Evolutionary conservation across 768 basidiomycete genomes (phyloP).

Genomic region (Calocybe gangraenosa): DNA sequence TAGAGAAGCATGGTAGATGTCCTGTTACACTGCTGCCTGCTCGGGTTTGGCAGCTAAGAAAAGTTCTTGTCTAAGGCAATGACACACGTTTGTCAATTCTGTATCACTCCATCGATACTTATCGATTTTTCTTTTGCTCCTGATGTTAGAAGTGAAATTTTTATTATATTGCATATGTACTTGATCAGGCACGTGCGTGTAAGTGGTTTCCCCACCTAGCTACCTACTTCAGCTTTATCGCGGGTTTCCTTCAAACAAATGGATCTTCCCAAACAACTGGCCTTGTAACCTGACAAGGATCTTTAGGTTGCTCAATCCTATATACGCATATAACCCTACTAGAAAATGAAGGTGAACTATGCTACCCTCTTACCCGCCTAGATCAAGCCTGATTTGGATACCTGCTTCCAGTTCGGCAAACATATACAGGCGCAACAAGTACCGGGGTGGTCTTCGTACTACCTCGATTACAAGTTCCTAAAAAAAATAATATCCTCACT

Average conservation of each 20-base stretch:
- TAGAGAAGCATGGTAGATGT: conserved; percentile 74
- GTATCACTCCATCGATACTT: conserved; percentile 4
- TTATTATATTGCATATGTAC: too few species aligned
- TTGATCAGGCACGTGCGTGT: conserved; percentile 26
- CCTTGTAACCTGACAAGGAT: conserved; percentile 10
- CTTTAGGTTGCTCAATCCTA: conserved; percentile 9
- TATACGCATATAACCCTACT: conserved; percentile 12
- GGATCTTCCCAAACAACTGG: conserved; percentile 4
- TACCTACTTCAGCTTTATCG: neutral
- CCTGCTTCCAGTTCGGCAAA: conserved; percentile 81
- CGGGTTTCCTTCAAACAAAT: conserved; percentile 6
- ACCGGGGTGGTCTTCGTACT: conserved; percentile 93
- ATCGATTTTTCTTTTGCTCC: too few species aligned
- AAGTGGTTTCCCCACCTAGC: neutral
- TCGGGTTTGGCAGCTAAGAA: conserved; percentile 78
- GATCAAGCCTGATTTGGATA: too few species aligned
- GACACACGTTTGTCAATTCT: conserved; percentile 46
- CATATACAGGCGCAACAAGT: conserved; percentile 94
- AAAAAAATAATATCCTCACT: conserved; percentile 99
- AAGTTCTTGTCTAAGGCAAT: conserved; percentile 64
- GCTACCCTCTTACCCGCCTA: too few species aligned
- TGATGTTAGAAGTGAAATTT: too few species aligned
- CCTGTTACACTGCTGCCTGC: conserved; percentile 82
- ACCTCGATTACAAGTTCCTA: conserved; percentile 97
- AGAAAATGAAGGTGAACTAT: conserved; percentile 20